Evolutionary conservation across 2,329 filamentous ascomycete genomes (phyloP), one percentile per base, ranked within the genome.

Genomic region (Phyllosticta paracitricarpa): DNA sequence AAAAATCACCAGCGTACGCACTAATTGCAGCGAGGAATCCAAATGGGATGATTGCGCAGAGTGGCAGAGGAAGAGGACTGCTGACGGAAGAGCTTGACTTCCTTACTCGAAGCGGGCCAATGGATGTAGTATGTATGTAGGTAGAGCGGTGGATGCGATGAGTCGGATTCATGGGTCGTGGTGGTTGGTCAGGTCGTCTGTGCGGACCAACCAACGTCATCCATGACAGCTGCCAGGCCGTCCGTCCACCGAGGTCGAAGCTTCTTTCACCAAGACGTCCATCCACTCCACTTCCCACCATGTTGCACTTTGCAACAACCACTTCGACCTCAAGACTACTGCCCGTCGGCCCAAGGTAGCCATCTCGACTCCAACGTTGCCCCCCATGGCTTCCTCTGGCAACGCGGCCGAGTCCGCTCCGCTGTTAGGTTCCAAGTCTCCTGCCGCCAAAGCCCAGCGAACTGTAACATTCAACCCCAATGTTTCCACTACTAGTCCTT

Each of bases 381-480:
- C 7, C 19, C 24, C 56, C 52, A 62, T 62, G 60, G 51, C 60
- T n/a, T 62, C 60, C 51, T 53, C 19, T 24, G 24, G 56, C 26
- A 19, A 22, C 25, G 17, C 59, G 7, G 40, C 69, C 58, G 72
- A 75, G 64, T 71, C 69, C 26, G 73, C 72, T 58, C 72, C 72
- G 61, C 63, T 75, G 59, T 69, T 75, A 59, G 71, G 71, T 56
- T 73, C 72, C 54, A 65, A 73, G 67, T 48, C 40, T n/a, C 65
- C 72, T 17, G 52, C 57, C 25, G 56, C 57, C 19, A 77, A 73
- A 66, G 77, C 80, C 17, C 68, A 78, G 57, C 83, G 88, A 65
- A 89, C 80, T 67, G 89, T 93, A 68, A 91, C 88, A 14, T 92
- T 93, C 78, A 89, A 89, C 70, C 82, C 87, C 4, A 77, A 81